A percentile compares a stretch with the other conserved stretches of the same genome.
phyloP scores from a whole-genome alignment of 2,329 filamentous ascomycete genomes.

The Cryoendolithus antarcticus region DNA sequence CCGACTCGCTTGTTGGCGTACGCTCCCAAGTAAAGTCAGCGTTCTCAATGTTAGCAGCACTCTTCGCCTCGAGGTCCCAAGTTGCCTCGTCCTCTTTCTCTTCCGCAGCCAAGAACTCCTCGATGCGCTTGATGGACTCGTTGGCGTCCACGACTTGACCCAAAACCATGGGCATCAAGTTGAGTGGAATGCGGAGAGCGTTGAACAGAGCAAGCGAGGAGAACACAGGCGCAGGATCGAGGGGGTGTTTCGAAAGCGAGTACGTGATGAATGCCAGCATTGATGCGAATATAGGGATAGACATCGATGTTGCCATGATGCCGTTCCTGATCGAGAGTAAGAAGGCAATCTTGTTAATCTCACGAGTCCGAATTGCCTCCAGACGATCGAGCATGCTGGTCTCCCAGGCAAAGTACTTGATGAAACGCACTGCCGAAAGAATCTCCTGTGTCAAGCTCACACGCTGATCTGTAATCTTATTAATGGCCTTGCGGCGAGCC shows the following conservation, averaged over 20 bases:
- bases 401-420: conserved; percentile 97
- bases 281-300: conserved; percentile 82
- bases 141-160: conserved; percentile 83
- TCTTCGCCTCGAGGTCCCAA: conserved; percentile 39
- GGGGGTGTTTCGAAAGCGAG: conserved; percentile 48
- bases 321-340: conserved; percentile 72
- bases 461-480: conserved; percentile 85
- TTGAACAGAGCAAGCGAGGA: conserved; percentile 93
- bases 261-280: conserved; percentile 89
- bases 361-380: conserved; percentile 57
- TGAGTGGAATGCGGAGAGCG: conserved; percentile 76
- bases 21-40: conserved; percentile 84
- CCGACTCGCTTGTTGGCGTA: conserved; percentile 40
- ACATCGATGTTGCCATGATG: conserved; percentile 73
- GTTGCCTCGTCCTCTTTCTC: conserved; percentile 63
- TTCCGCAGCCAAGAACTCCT: conserved; percentile 78
- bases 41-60: conserved; percentile 54
- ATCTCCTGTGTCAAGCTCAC: conserved; percentile 90
- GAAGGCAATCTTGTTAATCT: conserved; percentile 75
- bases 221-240: conserved; percentile 71
- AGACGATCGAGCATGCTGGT: conserved; percentile 70
- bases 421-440: conserved; percentile 77
- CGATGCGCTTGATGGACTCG: conserved; percentile 70
- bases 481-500: conserved; percentile 63
- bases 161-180: conserved; percentile 75